These are phyloP conservation scores for Bipolaris cookei DNA, from an alignment of 2,329 filamentous ascomycete genomes.

Conservation along the genomic window DNA sequence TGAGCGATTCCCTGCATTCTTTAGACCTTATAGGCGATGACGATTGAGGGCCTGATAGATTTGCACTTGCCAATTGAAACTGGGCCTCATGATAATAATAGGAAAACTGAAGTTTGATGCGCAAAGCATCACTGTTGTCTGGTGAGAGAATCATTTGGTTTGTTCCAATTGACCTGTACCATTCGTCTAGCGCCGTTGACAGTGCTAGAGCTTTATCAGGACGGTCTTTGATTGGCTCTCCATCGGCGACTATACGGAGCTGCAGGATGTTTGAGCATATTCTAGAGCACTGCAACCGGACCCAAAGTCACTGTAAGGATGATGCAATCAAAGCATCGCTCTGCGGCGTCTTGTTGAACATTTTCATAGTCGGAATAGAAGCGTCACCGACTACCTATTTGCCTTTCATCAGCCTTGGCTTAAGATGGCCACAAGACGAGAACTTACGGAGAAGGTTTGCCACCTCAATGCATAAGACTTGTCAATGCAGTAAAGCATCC, in stretches of 20 bases:
- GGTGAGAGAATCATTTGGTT: not conserved
- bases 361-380: not conserved
- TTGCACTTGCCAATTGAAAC: not conserved
- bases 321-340: not conserved
- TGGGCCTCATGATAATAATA: not conserved
- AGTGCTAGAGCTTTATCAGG: not conserved
- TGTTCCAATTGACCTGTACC: not conserved
- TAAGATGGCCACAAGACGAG: not conserved
- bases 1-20: not conserved
- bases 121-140: not conserved
- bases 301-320: not conserved
- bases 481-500: constrained; percentile 2
- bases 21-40: not conserved
- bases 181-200: not conserved
- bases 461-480: constrained; percentile 8
- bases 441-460: constrained; percentile 3
- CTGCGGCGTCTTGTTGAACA: too few relatives aligned
- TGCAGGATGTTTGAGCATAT: not conserved
- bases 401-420: not conserved
- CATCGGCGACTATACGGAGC: not conserved
- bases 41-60: too few relatives aligned
- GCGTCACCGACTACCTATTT: not conserved
- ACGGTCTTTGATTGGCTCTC: too few relatives aligned
- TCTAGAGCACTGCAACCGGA: not conserved
- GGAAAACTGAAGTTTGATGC: not conserved